A percentile compares a stretch with the other conserved stretches of the same genome.
phyloP scores from a whole-genome alignment of 2,329 filamentous ascomycete species.

The Fusarium poae region DNA sequence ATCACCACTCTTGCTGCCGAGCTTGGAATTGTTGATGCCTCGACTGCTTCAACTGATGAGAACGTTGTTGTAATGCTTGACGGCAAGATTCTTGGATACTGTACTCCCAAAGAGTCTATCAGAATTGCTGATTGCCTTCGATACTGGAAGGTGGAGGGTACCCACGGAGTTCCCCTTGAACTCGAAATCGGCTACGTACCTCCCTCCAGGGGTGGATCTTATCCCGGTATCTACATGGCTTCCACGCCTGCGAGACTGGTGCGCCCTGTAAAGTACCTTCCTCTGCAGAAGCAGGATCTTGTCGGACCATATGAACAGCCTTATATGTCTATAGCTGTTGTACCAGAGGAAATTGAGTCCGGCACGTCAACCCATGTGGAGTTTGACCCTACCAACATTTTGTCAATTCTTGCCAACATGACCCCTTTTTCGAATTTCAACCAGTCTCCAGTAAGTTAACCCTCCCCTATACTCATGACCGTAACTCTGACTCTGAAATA shows the following conservation, averaged over 20 bases:
- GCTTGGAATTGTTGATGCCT: slow-evolving; percentile 81
- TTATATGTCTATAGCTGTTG: slow-evolving; percentile 96
- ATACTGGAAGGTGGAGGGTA: slow-evolving; percentile 94
- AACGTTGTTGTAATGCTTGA: slow-evolving; percentile 92
- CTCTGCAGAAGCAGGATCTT: slow-evolving; percentile 85
- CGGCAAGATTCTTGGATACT: slow-evolving; percentile 90
- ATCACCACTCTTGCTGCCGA: slow-evolving; percentile 81
- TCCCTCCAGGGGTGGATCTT: slow-evolving; percentile 89
- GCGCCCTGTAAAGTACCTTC: slow-evolving; percentile 90
- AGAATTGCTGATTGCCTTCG: slow-evolving; percentile 87
- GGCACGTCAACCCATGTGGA: slow-evolving; percentile 94
- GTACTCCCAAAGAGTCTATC: slow-evolving; percentile 83
- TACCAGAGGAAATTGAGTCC: slow-evolving; percentile 88
- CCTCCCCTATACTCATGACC: neutral
- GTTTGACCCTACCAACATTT: slow-evolving; percentile 92
- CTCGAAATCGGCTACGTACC: slow-evolving; percentile 95
- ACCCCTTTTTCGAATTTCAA: slow-evolving; percentile 99
- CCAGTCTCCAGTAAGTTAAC: slow-evolving; percentile 75
- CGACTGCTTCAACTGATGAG: slow-evolving; percentile 83
- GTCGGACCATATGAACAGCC: slow-evolving; percentile 96
- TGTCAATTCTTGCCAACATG: slow-evolving; percentile 98
- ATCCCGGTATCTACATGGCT: slow-evolving; percentile 95
- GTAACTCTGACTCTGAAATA: neutral
- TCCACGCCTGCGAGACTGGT: slow-evolving; percentile 89
- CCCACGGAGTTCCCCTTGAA: slow-evolving; percentile 81